Percentiles rank a stretch among this genome's conserved stretches.
phyloP scores from a whole-genome alignment of 2,329 filamentous ascomycete genomes.

The Volutella citrinella region DNA sequence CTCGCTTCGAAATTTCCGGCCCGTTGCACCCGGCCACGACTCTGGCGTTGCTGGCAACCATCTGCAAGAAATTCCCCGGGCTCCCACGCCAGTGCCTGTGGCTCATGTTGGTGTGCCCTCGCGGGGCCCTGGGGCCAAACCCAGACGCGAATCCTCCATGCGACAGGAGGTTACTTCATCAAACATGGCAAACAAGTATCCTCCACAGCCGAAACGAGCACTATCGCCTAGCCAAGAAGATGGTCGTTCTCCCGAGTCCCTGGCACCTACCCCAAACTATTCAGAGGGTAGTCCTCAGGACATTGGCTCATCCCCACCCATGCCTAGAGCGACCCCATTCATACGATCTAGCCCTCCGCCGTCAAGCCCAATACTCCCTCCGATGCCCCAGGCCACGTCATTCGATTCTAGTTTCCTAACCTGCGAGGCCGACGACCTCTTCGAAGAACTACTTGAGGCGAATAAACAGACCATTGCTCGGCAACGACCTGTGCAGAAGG shows the following conservation, averaged over 20 bases:
- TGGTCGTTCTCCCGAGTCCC: constrained; percentile 53
- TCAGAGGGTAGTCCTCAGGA: constrained; percentile 71
- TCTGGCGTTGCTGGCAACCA: constrained; percentile 47
- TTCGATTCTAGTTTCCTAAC: constrained; percentile 85
- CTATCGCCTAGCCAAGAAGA: constrained; percentile 46
- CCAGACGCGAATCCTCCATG: constrained; percentile 61
- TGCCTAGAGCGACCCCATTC: constrained; percentile 60
- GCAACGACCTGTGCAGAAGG: constrained; percentile 12
- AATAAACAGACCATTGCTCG: constrained; percentile 31
- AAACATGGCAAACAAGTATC: constrained; percentile 44
- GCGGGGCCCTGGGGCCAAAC: constrained; percentile 27
- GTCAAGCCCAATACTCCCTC: constrained; percentile 76
- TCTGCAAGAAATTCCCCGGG: constrained; percentile 70
- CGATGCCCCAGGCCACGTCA: constrained; percentile 58
- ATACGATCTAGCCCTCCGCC: constrained; percentile 61
- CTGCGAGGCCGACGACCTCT: constrained; percentile 66
- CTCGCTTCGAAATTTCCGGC: constrained; percentile 80
- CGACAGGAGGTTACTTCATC: constrained; percentile 49
- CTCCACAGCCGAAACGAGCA: constrained; percentile 36
- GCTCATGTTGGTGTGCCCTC: constrained; percentile 26
- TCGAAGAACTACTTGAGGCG: constrained; percentile 57
- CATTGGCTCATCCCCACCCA: constrained; percentile 86
- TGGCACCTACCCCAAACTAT: constrained; percentile 49
- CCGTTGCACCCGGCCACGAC: constrained; percentile 52
- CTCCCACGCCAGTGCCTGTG: constrained; percentile 71